phyloP scores from a whole-genome alignment of 2,329 filamentous ascomycete species.

The Xylariaceae sp. region DNA sequence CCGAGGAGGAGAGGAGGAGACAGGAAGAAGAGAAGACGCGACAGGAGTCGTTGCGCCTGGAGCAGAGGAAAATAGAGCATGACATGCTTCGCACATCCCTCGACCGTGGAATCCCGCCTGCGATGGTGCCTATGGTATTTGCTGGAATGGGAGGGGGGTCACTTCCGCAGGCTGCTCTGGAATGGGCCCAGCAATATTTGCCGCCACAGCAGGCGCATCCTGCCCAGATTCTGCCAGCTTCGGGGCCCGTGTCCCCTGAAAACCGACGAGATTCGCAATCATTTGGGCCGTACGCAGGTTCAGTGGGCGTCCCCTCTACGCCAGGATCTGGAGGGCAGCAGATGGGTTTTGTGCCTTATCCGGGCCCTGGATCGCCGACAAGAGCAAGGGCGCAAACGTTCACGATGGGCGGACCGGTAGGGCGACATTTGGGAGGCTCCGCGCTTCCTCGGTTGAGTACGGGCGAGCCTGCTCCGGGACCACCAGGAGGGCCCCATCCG shows the following conservation, averaged over 20 bases:
- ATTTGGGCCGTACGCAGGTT: conserved; percentile 38
- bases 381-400: conserved; percentile 48
- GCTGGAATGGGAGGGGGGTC: conserved; percentile 64
- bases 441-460: conserved; percentile 43
- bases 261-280: conserved; percentile 48
- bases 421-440: conserved; percentile 33
- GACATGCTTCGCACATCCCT: conserved; percentile 68
- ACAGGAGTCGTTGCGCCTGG: conserved; percentile 62
- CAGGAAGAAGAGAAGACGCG: conserved; percentile 70
- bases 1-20: conserved; percentile 67
- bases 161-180: conserved; percentile 56
- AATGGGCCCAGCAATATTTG: conserved; percentile 66
- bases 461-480: conserved; percentile 34
- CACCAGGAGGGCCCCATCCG: conserved; percentile 36
- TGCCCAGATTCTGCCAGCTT: conserved; percentile 47
- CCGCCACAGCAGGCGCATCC: conserved; percentile 45
- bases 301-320: conserved; percentile 37
- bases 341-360: conserved; percentile 39
- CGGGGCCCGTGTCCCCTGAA: conserved; percentile 49
- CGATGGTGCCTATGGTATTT: conserved; percentile 72
- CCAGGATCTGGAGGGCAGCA: conserved; percentile 37
- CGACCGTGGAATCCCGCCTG: conserved; percentile 65
- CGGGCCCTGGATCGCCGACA: conserved; percentile 42
- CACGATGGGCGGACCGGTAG: conserved; percentile 32
- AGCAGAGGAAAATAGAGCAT: conserved; percentile 69